Base-by-base conservation (phyloP, 1,139 yeast genomes). In the Pneumocystis sp. region DNA sequence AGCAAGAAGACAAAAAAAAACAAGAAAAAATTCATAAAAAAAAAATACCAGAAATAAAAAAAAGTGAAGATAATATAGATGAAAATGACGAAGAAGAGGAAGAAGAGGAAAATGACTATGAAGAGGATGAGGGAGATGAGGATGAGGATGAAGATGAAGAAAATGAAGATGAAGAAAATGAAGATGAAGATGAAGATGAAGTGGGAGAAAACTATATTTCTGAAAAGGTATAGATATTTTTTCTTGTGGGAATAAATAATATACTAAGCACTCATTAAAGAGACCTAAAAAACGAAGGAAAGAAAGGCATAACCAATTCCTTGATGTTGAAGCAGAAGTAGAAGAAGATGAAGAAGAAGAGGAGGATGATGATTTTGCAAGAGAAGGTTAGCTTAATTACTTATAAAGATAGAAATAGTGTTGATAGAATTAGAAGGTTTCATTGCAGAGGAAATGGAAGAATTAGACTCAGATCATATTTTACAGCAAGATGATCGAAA, bases 261-360 rank as follows among this genome's bases (percentile, higher is more conserved):
- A 81, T 79, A 5, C 85, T 80, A 0, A 81, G 80, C 0, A 84
- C 82, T 1, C 85, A 80, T 0, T 87, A 82, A 0, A 88, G 81
- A 56, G 64, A 66, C 61, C 67, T 81, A 5, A 93, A 81, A 2
- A 95, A 81, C 45, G 89, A 78, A 19, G 88, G 81, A 4, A 85
- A 78, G 80, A 75, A 83, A 83, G 75, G 80, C 86, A 76, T 81
- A 93, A 93, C 76, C 93, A 88, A 79, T 93, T 93, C 76, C 82
- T 93, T 77, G 99, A 93, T 87, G 95, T 93, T 66, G 98, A 93
- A 80, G 99, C 99, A 67, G 98, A 93, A 75, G 99, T 93, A 67
- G 96, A 95, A 75, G 97, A 93, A 68, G 98, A 93, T 71, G 98
- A 93, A 67, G 98, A 93, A 70, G 98, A 93, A 59, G 91, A 86